Conservation (phyloP, 1,139 yeast species). For the Pichia sp. region DNA sequence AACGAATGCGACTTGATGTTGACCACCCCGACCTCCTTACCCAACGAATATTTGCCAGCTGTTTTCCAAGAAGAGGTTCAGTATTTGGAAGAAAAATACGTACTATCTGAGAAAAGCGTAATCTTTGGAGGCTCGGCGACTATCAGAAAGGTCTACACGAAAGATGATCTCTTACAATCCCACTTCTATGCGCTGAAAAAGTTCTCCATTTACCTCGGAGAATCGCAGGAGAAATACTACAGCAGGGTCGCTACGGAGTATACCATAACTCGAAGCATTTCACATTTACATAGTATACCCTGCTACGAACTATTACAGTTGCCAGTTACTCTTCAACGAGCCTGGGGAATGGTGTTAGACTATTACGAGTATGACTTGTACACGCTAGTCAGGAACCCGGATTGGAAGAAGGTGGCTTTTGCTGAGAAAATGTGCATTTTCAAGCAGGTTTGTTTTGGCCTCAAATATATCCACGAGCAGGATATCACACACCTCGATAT, state of each 20-base stretch:
- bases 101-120: slow-evolving; percentile 41
- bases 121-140: slow-evolving; percentile 74
- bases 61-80: slow-evolving; percentile 32
- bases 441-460: slow-evolving; percentile 53
- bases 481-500: slow-evolving; percentile 63
- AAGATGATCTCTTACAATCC: slow-evolving; percentile 7
- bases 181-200: slow-evolving; percentile 59
- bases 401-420: slow-evolving; percentile 40
- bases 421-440: slow-evolving; percentile 57
- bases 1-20: slow-evolving; percentile 36
- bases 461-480: slow-evolving; percentile 50
- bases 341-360: slow-evolving; percentile 77
- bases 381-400: slow-evolving; percentile 41
- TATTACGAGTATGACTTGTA: slow-evolving; percentile 56
- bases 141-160: slow-evolving; percentile 35
- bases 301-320: slow-evolving; percentile 54
- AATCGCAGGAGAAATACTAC: slow-evolving; percentile 56
- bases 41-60: slow-evolving; percentile 56
- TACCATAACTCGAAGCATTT: slow-evolving; percentile 51
- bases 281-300: slow-evolving; percentile 52
- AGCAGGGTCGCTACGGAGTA: slow-evolving; percentile 60
- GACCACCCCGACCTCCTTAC: slow-evolving; percentile 59
- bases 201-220: slow-evolving; percentile 56
- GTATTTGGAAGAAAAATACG: slow-evolving; percentile 24
- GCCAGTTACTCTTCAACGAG: slow-evolving; percentile 57